These are phyloP conservation scores for Colletotrichum limetticola DNA, from an alignment of 2,329 filamentous ascomycete species.

Conservation along the genomic window DNA sequence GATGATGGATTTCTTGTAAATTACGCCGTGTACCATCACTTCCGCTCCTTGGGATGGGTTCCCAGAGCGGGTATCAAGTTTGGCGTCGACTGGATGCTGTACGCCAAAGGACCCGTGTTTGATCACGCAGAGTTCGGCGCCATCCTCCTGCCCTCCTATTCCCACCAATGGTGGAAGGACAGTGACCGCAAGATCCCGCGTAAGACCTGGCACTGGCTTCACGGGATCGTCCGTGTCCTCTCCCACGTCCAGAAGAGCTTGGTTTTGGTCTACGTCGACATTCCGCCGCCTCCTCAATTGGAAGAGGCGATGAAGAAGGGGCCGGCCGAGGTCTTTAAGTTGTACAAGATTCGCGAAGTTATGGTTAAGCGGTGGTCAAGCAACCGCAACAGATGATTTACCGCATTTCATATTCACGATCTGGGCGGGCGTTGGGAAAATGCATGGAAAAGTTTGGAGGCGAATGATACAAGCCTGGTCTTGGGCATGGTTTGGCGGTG, in stretches of 20 bases:
- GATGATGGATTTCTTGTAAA: constrained; percentile 88
- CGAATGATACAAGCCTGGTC: neutral
- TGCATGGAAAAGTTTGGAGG: neutral
- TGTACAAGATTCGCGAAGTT: constrained; percentile 84
- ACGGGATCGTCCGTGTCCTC: constrained; percentile 89
- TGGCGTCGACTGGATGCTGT: constrained; percentile 93
- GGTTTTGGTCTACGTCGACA: constrained; percentile 89
- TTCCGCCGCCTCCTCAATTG: constrained; percentile 74
- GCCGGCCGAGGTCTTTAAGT: constrained; percentile 70
- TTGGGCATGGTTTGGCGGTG: neutral
- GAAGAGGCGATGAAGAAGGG: constrained; percentile 55
- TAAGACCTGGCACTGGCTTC: constrained; percentile 83
- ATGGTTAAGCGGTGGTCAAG: constrained; percentile 85
- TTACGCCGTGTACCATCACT: constrained; percentile 95
- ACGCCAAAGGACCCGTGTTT: constrained; percentile 92
- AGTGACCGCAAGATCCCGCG: constrained; percentile 60
- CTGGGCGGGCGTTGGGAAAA: constrained; percentile 3
- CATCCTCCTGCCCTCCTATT: constrained; percentile 85
- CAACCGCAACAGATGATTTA: constrained; percentile 71
- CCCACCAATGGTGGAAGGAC: constrained; percentile 76
- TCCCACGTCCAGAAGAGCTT: constrained; percentile 91
- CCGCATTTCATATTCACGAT: neutral
- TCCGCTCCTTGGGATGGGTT: constrained; percentile 94
- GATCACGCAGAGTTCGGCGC: constrained; percentile 94
- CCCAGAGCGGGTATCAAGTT: constrained; percentile 94